Evolutionary conservation across 371 early-diverging fungal genomes (phyloP), one percentile per base, ranked within the genome.

Genomic region (Coemansia sp.): DNA sequence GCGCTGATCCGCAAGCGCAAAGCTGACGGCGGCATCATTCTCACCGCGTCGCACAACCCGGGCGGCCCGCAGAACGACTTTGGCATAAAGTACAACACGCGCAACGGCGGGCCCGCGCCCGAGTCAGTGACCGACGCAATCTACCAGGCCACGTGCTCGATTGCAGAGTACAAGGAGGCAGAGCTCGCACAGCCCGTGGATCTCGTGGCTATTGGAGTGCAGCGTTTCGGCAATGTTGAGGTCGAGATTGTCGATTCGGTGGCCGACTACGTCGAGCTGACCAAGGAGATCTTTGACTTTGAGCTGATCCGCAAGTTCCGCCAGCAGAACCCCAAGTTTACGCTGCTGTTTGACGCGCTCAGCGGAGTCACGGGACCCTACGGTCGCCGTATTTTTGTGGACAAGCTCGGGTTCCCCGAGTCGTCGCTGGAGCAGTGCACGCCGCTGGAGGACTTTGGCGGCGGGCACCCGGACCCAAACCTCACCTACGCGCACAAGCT

Each of bases 291-390:
- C 71, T 98, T 94, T 77, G 95, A 95, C 72, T 92, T 94, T 74
- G 85, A 83, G 60, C 61, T 82, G 46, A 93, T 98, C 80, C 86
- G 85, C 67, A 51, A 58, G 29, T 96, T 95, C 78, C 87, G 96
- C 67, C 66, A 77, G 33, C 36, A 63, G 24, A 84, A 85, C 66
- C 84, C 89, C 11, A 77, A 85, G 33, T 97, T 91, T 76, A 91
- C 81, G 48, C 82, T 98, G 66, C 82, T 98, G 40, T 93, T 98
- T 78, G 98, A 98, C 77, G 93, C 91, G 58, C 92, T 98, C 89
- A 90, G 95, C 70, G 97, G 97, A 70, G 98, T 98, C 11, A 97
- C 97, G 14, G 97, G 99, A 18, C 94, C 97, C 38, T 98, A 98
- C 75, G 92, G 86, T 38, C 77, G 87, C 48, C 86, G 87, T 37